phyloP scores from a whole-genome alignment of 768 basidiomycete species.

The Clavaria fumosa region DNA sequence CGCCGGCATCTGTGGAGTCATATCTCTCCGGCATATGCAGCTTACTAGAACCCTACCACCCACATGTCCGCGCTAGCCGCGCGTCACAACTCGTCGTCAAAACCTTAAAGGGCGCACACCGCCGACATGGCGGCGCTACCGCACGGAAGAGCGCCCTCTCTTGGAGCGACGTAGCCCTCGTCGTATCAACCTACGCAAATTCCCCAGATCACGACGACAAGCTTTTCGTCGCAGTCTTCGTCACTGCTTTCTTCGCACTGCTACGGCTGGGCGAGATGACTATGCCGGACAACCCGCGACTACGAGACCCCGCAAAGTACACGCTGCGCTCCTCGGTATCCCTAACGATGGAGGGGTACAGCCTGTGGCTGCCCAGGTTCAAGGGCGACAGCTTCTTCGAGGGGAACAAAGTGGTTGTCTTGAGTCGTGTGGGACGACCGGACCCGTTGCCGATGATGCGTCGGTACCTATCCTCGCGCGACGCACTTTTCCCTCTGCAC shows the following conservation, averaged over 20 bases:
- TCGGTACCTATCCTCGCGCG: slow-evolving; percentile 16
- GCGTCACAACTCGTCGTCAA: slow-evolving; percentile 9
- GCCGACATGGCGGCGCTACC: slow-evolving; percentile 8
- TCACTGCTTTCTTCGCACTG: no score
- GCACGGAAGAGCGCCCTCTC: slow-evolving; percentile 16
- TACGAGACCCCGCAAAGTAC: not conserved
- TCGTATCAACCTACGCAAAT: not conserved
- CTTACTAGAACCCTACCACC: slow-evolving; percentile 19
- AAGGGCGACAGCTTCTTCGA: slow-evolving; percentile 22
- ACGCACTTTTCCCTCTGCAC: slow-evolving; percentile 14
- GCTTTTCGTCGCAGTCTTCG: slow-evolving; percentile 13
- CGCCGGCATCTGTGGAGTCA: slow-evolving; percentile 16
- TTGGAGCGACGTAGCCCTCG: slow-evolving; percentile 6
- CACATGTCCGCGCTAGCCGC: slow-evolving; percentile 12
- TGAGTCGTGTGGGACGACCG: slow-evolving; percentile 9
- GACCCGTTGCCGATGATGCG: slow-evolving; percentile 11
- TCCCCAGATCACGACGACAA: slow-evolving; percentile 11
- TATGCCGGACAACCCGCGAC: not conserved
- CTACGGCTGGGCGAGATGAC: slow-evolving; percentile 1
- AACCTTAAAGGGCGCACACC: slow-evolving; percentile 14
- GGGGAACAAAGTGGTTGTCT: no score
- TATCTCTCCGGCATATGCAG: slow-evolving; percentile 26
- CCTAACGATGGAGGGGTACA: not conserved
- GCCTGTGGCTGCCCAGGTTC: slow-evolving; percentile 12
- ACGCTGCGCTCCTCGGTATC: not conserved